phyloP scores from a whole-genome alignment of 2,329 filamentous ascomycete species.

The Cytospora piceicola region DNA sequence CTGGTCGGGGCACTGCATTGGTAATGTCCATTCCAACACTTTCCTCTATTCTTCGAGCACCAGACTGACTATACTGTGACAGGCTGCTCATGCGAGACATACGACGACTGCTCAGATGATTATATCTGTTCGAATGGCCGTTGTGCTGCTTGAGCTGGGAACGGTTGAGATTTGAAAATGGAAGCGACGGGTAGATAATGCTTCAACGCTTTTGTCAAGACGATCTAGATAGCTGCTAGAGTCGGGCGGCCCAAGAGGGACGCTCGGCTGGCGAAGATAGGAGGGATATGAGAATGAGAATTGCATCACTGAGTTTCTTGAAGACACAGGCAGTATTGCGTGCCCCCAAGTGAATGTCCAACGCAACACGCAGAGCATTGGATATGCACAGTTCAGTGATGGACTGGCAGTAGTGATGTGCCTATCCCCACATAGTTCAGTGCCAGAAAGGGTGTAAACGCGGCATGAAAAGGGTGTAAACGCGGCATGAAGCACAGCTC shows the following conservation, averaged over 20 bases:
- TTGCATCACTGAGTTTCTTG: no score
- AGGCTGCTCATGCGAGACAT: constrained; percentile 12
- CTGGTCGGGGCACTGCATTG: constrained; percentile 21
- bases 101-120: constrained; percentile 22
- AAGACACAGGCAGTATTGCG: no score
- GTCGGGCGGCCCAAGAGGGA: no score
- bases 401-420: no score
- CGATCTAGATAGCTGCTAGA: neutral
- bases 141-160: neutral
- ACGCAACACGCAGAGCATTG: no score
- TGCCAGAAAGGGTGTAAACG: no score
- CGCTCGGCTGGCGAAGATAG: neutral
- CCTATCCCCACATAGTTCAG: no score
- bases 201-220: neutral
- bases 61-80: neutral
- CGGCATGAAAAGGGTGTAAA: no score
- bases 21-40: neutral
- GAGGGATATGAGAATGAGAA: neutral
- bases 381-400: no score
- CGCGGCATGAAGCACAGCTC: no score
- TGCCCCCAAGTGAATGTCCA: no score
- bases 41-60: no score
- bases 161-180: neutral
- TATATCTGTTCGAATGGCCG: constrained; percentile 5
- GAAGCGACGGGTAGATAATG: neutral